Conservation (phyloP, 495 filamentous ascomycete species). For the Gamarada debralockiae region DNA sequence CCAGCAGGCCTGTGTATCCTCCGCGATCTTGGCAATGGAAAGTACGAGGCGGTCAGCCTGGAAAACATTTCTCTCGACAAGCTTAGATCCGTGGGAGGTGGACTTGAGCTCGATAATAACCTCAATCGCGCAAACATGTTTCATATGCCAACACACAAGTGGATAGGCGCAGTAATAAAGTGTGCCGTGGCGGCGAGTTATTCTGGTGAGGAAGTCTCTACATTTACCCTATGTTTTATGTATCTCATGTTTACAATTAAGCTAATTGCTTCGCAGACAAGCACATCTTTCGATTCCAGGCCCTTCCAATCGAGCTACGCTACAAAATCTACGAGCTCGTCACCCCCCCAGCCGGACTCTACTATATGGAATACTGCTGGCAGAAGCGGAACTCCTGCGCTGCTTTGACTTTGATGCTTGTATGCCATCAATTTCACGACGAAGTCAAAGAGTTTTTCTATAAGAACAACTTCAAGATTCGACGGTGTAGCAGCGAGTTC, state of each 20-base stretch:
- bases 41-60: conserved; percentile 6
- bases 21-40: background rate
- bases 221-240: no score
- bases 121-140: background rate
- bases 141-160: no score
- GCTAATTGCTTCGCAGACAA: no score
- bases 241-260: no score
- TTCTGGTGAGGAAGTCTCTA: no score
- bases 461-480: conserved; percentile 5
- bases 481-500: background rate
- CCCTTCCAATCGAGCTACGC: conserved; percentile 11
- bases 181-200: no score
- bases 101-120: background rate
- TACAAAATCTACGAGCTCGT: conserved; percentile 1
- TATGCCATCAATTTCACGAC: background rate
- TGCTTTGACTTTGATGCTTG: background rate
- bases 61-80: background rate
- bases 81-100: background rate
- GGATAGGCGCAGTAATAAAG: no score
- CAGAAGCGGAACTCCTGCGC: background rate
- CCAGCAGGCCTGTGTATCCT: background rate
- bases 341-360: background rate
- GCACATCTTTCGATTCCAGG: conserved; percentile 8
- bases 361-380: no score
- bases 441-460: conserved; percentile 2